These are phyloP conservation scores for Wallemia mellicola DNA, from an alignment of 1,284 basidiomycete species.

Conservation along the genomic window DNA sequence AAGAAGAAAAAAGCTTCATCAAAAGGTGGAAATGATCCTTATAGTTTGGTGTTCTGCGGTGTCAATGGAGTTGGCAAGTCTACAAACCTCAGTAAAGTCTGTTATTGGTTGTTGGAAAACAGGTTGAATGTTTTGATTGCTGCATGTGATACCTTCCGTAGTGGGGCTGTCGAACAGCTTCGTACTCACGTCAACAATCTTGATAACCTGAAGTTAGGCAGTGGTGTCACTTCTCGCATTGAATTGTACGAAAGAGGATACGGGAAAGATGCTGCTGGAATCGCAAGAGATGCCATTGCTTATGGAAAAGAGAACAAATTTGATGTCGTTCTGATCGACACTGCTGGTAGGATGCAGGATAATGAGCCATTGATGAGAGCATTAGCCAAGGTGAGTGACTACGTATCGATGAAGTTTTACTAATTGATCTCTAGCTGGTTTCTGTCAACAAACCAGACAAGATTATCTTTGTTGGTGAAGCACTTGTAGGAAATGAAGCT, in stretches of 20 bases:
- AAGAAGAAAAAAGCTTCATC: constrained; percentile 35
- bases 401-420: no score
- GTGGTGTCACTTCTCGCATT: constrained; percentile 22
- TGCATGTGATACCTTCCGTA: constrained; percentile 94
- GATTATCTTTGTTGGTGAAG: constrained; percentile 85
- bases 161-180: constrained; percentile 90
- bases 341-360: constrained; percentile 94
- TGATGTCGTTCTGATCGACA: constrained; percentile 84
- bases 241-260: constrained; percentile 92
- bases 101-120: constrained; percentile 97
- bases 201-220: constrained; percentile 29
- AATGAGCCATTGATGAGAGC: constrained; percentile 97
- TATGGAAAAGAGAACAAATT: constrained; percentile 67
- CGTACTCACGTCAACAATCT: constrained; percentile 88
- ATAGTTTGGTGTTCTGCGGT: constrained; percentile 90
- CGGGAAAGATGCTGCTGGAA: constrained; percentile 91
- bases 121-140: constrained; percentile 76
- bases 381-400: no score
- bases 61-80: constrained; percentile 99
- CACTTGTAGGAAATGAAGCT: constrained; percentile 82
- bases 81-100: constrained; percentile 90
- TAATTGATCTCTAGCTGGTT: no score
- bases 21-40: constrained; percentile 32
- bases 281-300: constrained; percentile 74
- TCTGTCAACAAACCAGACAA: constrained; percentile 77